These are phyloP conservation scores for Endothia cerciana DNA, from an alignment of 2,329 filamentous ascomycete genomes.

Conservation along the genomic window DNA sequence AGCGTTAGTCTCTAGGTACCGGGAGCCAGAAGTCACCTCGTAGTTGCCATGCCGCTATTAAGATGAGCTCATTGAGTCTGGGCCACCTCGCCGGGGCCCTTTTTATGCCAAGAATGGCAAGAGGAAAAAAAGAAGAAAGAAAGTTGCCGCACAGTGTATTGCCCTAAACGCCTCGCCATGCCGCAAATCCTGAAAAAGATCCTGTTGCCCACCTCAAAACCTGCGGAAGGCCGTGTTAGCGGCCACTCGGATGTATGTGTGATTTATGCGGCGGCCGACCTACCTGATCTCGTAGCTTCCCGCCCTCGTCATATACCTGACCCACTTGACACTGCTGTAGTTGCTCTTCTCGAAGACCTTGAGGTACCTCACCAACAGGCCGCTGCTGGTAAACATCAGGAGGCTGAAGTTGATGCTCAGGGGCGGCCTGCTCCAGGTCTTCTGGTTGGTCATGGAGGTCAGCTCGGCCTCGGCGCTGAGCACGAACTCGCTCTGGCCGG, in stretches of 20 bases:
- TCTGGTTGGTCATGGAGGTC: conserved; percentile 97
- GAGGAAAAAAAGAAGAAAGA: not conserved
- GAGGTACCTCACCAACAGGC: conserved; percentile 87
- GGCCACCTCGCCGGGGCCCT: not conserved
- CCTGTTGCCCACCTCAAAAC: conserved; percentile 5
- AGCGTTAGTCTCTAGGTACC: not conserved
- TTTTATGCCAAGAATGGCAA: not conserved
- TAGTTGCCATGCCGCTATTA: not conserved
- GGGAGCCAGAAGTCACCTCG: not conserved
- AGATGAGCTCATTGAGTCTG: not conserved
- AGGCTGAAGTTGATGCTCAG: conserved; percentile 90
- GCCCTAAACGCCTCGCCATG: conserved; percentile 14
- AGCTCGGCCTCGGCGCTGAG: conserved; percentile 90
- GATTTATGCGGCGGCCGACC: conserved; percentile 30
- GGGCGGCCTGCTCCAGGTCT: conserved; percentile 93
- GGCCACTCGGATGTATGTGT: no score
- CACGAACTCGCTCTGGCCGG: conserved; percentile 95
- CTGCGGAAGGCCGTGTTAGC: not conserved
- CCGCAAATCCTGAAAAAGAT: not conserved
- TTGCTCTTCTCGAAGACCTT: conserved; percentile 99
- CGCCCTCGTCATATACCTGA: conserved; percentile 96
- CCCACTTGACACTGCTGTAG: conserved; percentile 99
- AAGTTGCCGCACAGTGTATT: not conserved
- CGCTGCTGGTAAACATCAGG: conserved; percentile 97
- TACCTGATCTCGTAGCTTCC: conserved; percentile 97